phyloP scores from a whole-genome alignment of 768 basidiomycete genomes.

The Phylloporus sp. region DNA sequence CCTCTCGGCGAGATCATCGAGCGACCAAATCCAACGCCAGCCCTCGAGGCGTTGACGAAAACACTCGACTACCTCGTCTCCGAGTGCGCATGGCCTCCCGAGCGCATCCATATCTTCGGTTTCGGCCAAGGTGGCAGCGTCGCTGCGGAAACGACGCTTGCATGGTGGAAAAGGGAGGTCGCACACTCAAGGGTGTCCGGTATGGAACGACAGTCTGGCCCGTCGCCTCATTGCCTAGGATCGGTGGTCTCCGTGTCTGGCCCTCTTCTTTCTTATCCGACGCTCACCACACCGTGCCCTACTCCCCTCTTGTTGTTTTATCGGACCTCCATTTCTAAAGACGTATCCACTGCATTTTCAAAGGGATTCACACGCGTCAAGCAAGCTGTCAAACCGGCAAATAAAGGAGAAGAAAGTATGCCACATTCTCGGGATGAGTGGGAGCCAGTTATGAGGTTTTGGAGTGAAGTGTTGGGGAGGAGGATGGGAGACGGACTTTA shows the following conservation, averaged over 20 bases:
- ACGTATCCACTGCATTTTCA: constrained; percentile 48
- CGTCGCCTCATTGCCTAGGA: constrained; percentile 41
- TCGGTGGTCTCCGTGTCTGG: constrained; percentile 70
- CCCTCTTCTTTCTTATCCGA: constrained; percentile 76
- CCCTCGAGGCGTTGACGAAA: constrained; percentile 51
- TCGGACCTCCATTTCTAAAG: constrained; percentile 44
- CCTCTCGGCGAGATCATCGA: constrained; percentile 67
- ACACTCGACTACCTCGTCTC: constrained; percentile 54
- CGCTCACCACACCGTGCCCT: constrained; percentile 44
- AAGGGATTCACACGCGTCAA: constrained; percentile 53
- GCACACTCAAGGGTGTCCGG: constrained; percentile 3
- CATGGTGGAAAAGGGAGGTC: constrained; percentile 47
- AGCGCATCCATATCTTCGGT: constrained; percentile 81
- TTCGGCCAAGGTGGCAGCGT: constrained; percentile 86
- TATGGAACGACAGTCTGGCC: constrained; percentile 4
- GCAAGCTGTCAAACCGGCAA: constrained; percentile 45
- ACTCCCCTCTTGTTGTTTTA: constrained; percentile 64
- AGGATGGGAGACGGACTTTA: constrained; percentile 61
- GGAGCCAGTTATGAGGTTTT: constrained; percentile 83
- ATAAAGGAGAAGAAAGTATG: constrained; percentile 53
- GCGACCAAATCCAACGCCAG: constrained; percentile 69
- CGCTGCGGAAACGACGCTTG: constrained; percentile 62
- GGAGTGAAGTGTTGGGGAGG: constrained; percentile 63
- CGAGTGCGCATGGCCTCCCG: constrained; percentile 61
- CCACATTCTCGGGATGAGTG: constrained; percentile 72